Evolutionary conservation across 192 early-diverging fungal genomes (phyloP).

Genomic region (Entomortierella lignicola): DNA sequence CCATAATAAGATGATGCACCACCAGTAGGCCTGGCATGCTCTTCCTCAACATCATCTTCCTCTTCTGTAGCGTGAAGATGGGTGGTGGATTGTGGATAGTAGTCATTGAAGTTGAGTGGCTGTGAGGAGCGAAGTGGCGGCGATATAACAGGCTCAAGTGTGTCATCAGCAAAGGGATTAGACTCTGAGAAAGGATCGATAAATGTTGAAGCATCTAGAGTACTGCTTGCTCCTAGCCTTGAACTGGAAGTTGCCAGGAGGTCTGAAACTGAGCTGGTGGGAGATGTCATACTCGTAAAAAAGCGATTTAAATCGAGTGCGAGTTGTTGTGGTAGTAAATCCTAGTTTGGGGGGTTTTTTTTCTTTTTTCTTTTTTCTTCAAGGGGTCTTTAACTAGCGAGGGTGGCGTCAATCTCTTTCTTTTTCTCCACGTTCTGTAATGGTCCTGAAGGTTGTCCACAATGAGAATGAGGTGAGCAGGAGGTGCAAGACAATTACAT

Average conservation of each 20-base stretch:
- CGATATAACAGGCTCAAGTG: constrained; percentile 11
- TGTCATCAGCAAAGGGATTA: constrained; percentile 49
- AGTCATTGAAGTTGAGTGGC: constrained; percentile 43
- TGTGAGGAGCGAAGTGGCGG: constrained; percentile 13
- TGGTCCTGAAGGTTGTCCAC: background rate
- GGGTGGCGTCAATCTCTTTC: no score
- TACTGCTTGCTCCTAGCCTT: background rate
- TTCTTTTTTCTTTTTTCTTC: no score
- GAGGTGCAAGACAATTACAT: background rate
- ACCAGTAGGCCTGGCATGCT: background rate
- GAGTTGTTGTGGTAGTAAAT: no score
- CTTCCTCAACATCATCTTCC: background rate
- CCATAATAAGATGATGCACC: background rate
- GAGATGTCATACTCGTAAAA: constrained; percentile 22
- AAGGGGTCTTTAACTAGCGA: no score
- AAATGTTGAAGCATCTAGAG: constrained; percentile 44
- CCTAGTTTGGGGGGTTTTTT: no score
- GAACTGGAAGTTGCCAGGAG: constrained; percentile 17
- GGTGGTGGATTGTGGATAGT: constrained; percentile 38
- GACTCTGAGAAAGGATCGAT: constrained; percentile 52
- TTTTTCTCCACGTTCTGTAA: background rate
- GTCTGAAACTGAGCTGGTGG: constrained; percentile 42
- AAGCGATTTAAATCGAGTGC: background rate
- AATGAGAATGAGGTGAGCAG: no score
- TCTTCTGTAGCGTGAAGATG: background rate